Conservation (phyloP, 352 stramenopile genomes). For the Phytophthora chlamydospora region DNA sequence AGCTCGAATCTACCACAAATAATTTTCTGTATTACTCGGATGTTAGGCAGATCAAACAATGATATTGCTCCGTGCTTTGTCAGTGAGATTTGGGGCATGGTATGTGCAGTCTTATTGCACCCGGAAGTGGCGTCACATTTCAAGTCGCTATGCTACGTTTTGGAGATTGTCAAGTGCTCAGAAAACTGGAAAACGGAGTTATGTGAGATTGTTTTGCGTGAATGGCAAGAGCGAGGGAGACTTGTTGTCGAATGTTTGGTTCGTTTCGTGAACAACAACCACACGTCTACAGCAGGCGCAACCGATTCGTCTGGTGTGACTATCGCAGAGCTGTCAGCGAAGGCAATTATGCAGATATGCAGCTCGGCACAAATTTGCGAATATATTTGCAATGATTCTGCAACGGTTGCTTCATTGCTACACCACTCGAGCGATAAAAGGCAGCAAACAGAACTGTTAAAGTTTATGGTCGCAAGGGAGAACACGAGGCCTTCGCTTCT, state of each 20-base stretch:
- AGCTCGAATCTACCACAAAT: slow-evolving; percentile 3
- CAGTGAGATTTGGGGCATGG: slow-evolving; percentile 17
- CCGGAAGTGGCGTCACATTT: neutral
- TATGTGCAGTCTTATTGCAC: slow-evolving; percentile 2
- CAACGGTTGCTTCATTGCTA: slow-evolving; percentile 7
- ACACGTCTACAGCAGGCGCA: neutral
- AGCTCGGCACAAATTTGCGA: slow-evolving; percentile 7
- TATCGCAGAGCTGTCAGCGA: slow-evolving; percentile 5
- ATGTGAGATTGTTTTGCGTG: neutral
- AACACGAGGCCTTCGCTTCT: neutral
- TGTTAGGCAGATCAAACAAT: neutral
- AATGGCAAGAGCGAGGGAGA: slow-evolving; percentile 16
- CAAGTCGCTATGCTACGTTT: neutral
- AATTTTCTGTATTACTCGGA: slow-evolving; percentile 9
- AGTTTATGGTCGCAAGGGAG: neutral
- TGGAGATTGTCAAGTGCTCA: slow-evolving; percentile 10
- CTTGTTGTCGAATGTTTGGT: slow-evolving; percentile 10
- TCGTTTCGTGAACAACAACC: neutral
- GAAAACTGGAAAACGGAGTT: neutral
- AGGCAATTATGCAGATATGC: neutral
- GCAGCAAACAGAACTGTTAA: slow-evolving; percentile 8
- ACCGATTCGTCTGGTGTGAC: neutral
- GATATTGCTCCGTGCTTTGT: neutral
- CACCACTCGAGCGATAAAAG: neutral
- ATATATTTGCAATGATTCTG: slow-evolving; percentile 2